Base-by-base conservation (phyloP, 2,329 filamentous ascomycete genomes). In the Iodosphaeria phyllophila region DNA sequence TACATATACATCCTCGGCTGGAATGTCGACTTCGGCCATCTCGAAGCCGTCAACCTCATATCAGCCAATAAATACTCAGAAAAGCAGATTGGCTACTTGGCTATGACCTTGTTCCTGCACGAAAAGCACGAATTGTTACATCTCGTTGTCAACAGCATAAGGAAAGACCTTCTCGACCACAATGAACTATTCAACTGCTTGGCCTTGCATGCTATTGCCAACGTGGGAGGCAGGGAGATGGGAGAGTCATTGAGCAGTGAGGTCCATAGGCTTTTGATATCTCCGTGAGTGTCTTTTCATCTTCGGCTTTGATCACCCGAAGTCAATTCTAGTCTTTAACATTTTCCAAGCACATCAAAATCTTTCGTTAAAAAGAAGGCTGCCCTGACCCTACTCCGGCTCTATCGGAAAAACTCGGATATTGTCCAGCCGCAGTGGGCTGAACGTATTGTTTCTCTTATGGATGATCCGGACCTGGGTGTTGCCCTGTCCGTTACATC, bases 351-450 rank as follows among this genome's bases (percentile, higher is more conserved):
- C 23, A 60, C 59, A 6, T 95, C 86, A 1, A 98, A 95, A 51
- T 74, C 89, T 0, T 98, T 98, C 39, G 89, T 98, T 31, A 98
- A 98, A 64, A 98, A 98, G 56, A 98, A 98, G 61, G 86, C 89
- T 2, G 89, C 89, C 5, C 58, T 98, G 26, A 98, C 89, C 1
- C 63, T 98, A 18, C 67, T 98, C 27, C 77, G 89, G 27, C 55
- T 98, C 5, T 98, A 95, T 52, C 78, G 89, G 38, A 98, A 98
- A 55, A 73, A 84, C 41, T 83, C 86, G 2, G 76, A 73, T 34
- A 93, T 98, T 35, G 78, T 98, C 13, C 84, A 92, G 43, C 77
- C 82, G 16, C 84, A 93, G 55, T 98, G 89, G 89, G 80, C 83
- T 6, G 91, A 98, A 56, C 72, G 89, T 26, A 92, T 98, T 46